These are phyloP conservation scores for Clathrus columnatus DNA, from an alignment of 768 basidiomycete species.

Conservation along the genomic window DNA sequence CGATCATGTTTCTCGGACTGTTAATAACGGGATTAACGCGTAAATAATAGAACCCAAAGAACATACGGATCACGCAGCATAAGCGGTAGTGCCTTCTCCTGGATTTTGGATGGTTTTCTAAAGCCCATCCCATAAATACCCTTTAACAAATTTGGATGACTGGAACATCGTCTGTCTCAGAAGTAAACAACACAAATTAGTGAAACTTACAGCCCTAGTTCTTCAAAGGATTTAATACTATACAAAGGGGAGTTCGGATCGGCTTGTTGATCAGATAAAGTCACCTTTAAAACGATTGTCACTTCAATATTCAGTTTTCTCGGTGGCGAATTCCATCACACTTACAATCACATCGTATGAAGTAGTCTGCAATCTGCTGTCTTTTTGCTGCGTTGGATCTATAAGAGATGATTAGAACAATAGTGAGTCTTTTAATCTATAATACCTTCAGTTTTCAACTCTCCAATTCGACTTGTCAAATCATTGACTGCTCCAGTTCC, in stretches of 20 bases:
- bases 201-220: constrained; percentile 77
- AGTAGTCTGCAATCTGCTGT: constrained; percentile 64
- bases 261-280: constrained; percentile 90
- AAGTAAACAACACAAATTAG: background rate
- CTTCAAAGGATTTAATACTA: constrained; percentile 91
- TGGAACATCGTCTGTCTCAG: constrained; percentile 23
- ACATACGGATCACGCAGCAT: constrained; percentile 83
- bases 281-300: constrained; percentile 51
- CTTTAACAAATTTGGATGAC: constrained; percentile 81
- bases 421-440: background rate
- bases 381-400: constrained; percentile 16
- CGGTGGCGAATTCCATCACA: constrained; percentile 5
- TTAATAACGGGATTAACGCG: background rate
- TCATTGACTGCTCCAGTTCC: constrained; percentile 14
- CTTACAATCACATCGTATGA: constrained; percentile 76
- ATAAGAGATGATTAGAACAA: background rate
- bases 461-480: constrained; percentile 8
- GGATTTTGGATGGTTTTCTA: constrained; percentile 97
- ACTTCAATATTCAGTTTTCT: background rate
- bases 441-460: constrained; percentile 4
- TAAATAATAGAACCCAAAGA: background rate
- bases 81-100: constrained; percentile 91
- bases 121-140: constrained; percentile 94
- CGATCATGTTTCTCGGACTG: constrained; percentile 98
- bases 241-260: constrained; percentile 94